phyloP scores from a whole-genome alignment of 2,329 filamentous ascomycete genomes.

The Pseudogymnoascus sp. region DNA sequence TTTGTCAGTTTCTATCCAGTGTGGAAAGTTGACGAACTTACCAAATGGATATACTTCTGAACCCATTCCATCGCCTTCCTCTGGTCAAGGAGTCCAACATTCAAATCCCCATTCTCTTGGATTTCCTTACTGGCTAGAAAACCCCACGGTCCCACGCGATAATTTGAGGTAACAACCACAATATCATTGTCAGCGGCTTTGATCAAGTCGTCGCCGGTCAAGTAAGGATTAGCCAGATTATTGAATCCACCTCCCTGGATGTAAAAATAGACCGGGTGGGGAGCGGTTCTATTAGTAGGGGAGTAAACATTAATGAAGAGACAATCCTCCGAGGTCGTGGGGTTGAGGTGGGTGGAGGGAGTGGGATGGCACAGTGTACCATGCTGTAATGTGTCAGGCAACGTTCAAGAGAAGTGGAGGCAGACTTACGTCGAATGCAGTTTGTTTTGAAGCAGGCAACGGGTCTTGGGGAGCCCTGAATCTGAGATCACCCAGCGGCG shows the following conservation, averaged over 20 bases:
- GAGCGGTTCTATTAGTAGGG: conserved; percentile 40
- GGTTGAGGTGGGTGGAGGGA: background rate
- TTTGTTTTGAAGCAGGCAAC: background rate
- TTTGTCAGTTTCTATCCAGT: background rate
- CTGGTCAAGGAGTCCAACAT: conserved; percentile 26
- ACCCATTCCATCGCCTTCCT: conserved; percentile 41
- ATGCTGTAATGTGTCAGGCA: background rate
- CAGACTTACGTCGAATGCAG: background rate
- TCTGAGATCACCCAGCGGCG: conserved; percentile 55
- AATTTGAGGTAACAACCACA: conserved; percentile 63
- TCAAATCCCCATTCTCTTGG: conserved; percentile 36
- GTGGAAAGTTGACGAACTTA: background rate
- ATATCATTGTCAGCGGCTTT: conserved; percentile 49
- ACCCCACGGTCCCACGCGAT: conserved; percentile 64
- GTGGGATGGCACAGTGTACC: background rate
- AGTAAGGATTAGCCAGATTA: conserved; percentile 29
- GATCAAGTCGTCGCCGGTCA: conserved; percentile 28
- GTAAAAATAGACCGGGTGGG: conserved; percentile 53
- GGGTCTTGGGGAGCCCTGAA: conserved; percentile 62
- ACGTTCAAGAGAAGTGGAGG: background rate
- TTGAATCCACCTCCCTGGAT: conserved; percentile 54
- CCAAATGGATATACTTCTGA: conserved; percentile 41
- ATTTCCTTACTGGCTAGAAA: conserved; percentile 56
- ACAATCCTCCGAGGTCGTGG: conserved; percentile 50
- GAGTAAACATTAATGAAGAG: conserved; percentile 57